Evolutionary conservation across 108 stramenopile genomes (phyloP).

Genomic region (Nitzschia sp.): DNA sequence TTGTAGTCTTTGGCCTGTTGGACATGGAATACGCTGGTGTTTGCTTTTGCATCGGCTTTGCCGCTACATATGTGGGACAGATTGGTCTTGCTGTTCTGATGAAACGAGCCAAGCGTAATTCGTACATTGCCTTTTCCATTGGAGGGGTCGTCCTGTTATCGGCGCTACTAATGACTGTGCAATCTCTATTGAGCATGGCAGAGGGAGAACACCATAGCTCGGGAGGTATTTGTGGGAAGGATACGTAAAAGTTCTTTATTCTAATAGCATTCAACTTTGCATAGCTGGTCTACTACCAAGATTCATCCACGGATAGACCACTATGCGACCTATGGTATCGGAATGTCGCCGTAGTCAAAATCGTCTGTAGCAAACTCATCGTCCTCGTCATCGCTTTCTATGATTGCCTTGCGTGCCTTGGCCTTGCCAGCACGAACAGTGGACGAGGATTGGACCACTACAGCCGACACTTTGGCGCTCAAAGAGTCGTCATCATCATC

Average conservation of each 20-base stretch:
- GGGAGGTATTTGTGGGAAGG: constrained; percentile 63
- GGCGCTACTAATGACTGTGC: constrained; percentile 68
- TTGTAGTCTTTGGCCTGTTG: constrained; percentile 83
- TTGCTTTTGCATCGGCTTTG: constrained; percentile 76
- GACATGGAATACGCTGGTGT: constrained; percentile 76
- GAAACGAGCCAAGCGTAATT: constrained; percentile 76
- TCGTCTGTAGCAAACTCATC: constrained; percentile 58
- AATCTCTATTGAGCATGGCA: constrained; percentile 54
- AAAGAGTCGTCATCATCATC: neutral
- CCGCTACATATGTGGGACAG: constrained; percentile 85
- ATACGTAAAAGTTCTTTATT: constrained; percentile 11
- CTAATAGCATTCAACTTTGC: neutral
- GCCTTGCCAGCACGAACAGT: neutral
- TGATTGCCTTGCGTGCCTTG: constrained; percentile 9
- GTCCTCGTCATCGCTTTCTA: constrained; percentile 31
- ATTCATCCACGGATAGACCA: too few species aligned
- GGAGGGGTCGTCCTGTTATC: constrained; percentile 81
- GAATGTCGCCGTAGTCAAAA: constrained; percentile 16
- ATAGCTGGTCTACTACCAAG: too few species aligned
- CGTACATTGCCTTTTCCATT: constrained; percentile 92
- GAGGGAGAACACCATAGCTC: constrained; percentile 51
- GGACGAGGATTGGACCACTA: neutral
- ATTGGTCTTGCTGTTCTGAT: constrained; percentile 71
- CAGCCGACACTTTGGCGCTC: neutral
- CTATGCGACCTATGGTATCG: neutral